Conservation (phyloP, 805 yeast species). For the Saturnispora sanitii region DNA sequence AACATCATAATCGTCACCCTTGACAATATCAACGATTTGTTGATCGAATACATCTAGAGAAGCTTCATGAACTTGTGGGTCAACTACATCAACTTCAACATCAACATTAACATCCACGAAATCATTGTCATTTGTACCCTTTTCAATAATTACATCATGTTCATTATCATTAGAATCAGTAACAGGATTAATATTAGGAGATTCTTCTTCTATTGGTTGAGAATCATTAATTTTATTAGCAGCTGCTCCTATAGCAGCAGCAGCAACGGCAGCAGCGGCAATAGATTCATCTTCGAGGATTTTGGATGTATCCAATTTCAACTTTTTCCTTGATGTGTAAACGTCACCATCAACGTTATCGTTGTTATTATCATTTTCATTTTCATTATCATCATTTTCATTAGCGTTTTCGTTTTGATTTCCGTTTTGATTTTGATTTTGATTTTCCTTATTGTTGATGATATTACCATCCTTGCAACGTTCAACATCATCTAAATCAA, state of each 20-base stretch:
- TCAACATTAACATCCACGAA: constrained; percentile 26
- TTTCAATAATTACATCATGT: background rate
- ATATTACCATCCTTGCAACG: no score
- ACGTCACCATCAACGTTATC: background rate
- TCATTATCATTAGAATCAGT: background rate
- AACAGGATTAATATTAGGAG: no score
- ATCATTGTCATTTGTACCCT: constrained; percentile 19
- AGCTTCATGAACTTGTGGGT: background rate
- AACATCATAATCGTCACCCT: constrained; percentile 10
- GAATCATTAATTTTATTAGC: no score
- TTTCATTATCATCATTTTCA: background rate
- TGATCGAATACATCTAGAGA: constrained; percentile 24
- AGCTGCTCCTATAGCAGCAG: constrained; percentile 1
- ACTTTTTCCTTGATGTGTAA: background rate
- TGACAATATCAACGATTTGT: constrained; percentile 22
- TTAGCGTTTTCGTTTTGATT: background rate
- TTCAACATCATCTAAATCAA: background rate
- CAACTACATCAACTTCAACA: constrained; percentile 12
- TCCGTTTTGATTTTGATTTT: no score
- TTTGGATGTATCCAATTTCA: constrained; percentile 4
- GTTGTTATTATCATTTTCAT: constrained; percentile 3
- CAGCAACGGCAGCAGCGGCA: background rate
- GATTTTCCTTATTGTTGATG: no score
- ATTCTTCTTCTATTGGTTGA: no score
- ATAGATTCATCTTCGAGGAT: constrained; percentile 2